phyloP scores from a whole-genome alignment of 257 asterid genomes.

The Solanum chilense region DNA sequence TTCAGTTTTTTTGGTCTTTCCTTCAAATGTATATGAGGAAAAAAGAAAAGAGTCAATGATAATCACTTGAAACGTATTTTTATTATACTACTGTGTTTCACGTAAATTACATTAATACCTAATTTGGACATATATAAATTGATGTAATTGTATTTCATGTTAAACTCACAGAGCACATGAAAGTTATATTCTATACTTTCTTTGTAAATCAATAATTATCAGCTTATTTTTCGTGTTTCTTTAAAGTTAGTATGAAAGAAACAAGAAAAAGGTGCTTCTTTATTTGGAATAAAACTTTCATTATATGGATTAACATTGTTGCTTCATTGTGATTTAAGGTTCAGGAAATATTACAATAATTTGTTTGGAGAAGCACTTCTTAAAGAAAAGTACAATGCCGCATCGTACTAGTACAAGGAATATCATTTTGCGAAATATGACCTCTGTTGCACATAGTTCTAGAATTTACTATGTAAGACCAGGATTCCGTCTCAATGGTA shows the following conservation, averaged over 20 bases:
- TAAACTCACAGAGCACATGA: not conserved
- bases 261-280: not conserved
- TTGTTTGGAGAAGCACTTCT: not conserved
- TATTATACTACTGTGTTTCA: not conserved
- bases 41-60: not conserved
- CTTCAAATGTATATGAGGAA: not conserved
- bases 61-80: not conserved
- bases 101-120: not conserved
- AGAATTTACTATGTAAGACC: not conserved
- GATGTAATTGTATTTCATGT: not conserved
- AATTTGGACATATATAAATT: not conserved
- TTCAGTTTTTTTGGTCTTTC: not conserved
- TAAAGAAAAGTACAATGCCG: not conserved
- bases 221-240: not conserved
- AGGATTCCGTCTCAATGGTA: not conserved
- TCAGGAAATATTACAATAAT: not conserved
- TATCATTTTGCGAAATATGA: not conserved
- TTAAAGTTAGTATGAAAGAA: not conserved
- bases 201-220: not conserved
- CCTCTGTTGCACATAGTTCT: not conserved
- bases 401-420: not conserved
- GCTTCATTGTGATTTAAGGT: not conserved
- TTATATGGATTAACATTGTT: not conserved
- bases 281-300: not conserved
- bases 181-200: not conserved